These are phyloP conservation scores for Grosmannia clavigera DNA, from an alignment of 2,329 filamentous ascomycete genomes.

Conservation along the genomic window DNA sequence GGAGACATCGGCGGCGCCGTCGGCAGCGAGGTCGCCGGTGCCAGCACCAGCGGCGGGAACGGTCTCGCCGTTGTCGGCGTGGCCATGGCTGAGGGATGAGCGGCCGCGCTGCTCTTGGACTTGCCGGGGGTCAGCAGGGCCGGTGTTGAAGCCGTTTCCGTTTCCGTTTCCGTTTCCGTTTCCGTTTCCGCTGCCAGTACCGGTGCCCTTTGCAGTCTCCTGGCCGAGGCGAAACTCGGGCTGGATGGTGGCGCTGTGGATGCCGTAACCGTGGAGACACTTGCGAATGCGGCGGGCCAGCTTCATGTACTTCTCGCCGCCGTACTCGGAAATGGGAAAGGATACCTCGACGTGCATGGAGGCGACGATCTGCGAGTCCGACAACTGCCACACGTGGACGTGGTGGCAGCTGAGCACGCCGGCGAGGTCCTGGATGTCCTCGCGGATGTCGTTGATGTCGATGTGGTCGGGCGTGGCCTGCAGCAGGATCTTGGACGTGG, in stretches of 20 bases:
- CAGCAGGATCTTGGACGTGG: constrained; percentile 75
- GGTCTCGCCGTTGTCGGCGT: neutral
- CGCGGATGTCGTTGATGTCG: constrained; percentile 76
- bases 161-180: neutral
- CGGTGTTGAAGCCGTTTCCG: neutral
- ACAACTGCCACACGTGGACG: constrained; percentile 95
- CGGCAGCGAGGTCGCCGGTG: neutral
- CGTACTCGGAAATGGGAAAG: constrained; percentile 76
- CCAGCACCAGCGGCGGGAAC: neutral
- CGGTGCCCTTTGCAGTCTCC: constrained; percentile 10
- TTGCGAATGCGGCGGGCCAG: constrained; percentile 70
- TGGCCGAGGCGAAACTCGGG: constrained; percentile 64
- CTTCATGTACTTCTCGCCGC: constrained; percentile 75
- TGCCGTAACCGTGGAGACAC: constrained; percentile 89
- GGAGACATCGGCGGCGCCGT: neutral
- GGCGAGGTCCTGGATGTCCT: constrained; percentile 75
- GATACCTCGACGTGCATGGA: constrained; percentile 87
- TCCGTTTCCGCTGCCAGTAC: neutral
- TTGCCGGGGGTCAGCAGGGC: no score
- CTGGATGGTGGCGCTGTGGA: constrained; percentile 95
- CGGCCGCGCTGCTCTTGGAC: neutral
- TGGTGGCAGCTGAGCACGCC: constrained; percentile 89
- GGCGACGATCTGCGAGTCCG: constrained; percentile 85
- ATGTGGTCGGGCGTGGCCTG: constrained; percentile 89
- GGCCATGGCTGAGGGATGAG: neutral